Evolutionary conservation across 306 rosid genomes (phyloP).

Genomic region (Castanea crenata): DNA sequence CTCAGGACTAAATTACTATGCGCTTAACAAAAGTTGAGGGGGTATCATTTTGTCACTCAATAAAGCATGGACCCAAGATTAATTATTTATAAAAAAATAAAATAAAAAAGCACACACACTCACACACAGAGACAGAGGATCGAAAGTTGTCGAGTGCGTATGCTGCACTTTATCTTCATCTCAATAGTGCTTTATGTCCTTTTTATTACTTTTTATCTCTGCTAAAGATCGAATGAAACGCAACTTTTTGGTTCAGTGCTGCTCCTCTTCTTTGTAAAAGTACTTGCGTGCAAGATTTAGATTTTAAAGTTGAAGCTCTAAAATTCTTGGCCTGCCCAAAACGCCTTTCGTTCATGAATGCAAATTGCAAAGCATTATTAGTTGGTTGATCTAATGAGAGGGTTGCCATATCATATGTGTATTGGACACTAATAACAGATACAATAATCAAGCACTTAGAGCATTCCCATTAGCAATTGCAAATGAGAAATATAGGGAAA

Average conservation of each 20-base stretch:
- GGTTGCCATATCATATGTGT: background rate
- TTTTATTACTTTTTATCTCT: background rate
- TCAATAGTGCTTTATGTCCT: slow-evolving; percentile 3
- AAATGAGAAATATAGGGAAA: too few species aligned
- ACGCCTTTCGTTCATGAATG: too few species aligned
- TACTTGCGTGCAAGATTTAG: too few species aligned
- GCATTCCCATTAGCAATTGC: too few species aligned
- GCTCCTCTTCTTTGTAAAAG: background rate
- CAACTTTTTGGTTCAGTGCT: background rate
- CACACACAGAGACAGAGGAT: too few species aligned
- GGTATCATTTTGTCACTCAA: slow-evolving; percentile 25
- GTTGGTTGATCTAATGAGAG: too few species aligned
- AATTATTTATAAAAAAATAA: background rate
- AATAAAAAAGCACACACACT: background rate
- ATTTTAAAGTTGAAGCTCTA: too few species aligned
- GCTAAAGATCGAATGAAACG: background rate
- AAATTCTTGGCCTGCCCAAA: too few species aligned
- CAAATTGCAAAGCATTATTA: too few species aligned
- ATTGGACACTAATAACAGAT: background rate
- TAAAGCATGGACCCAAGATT: slow-evolving; percentile 17
- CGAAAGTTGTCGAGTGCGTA: background rate
- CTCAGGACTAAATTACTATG: background rate
- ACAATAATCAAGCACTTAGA: background rate
- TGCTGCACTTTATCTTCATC: slow-evolving; percentile 1
- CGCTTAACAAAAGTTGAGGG: slow-evolving; percentile 19